Evolutionary conservation across 2,329 filamentous ascomycete species (phyloP).

Genomic region (Tothia fuscella): DNA sequence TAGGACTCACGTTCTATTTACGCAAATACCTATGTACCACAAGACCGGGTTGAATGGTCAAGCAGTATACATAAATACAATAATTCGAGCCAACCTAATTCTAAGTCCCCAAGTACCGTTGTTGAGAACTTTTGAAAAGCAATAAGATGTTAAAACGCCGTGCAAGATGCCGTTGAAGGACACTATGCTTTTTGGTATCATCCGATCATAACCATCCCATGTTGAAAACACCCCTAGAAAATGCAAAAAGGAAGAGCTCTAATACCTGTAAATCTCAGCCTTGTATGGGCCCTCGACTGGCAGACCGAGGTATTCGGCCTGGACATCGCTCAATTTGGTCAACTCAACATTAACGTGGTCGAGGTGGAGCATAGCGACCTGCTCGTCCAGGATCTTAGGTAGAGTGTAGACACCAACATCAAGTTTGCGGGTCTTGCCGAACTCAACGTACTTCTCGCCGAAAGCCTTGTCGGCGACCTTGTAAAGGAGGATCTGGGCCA

Average conservation of each 20-base stretch:
- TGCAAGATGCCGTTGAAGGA: constrained; percentile 49
- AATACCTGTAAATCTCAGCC: constrained; percentile 78
- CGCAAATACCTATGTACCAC: no score
- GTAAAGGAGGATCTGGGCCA: constrained; percentile 97
- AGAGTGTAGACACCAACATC: constrained; percentile 88
- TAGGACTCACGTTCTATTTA: no score
- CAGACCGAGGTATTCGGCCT: constrained; percentile 92
- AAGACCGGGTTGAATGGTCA: no score
- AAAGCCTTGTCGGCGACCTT: constrained; percentile 83
- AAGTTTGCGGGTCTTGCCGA: constrained; percentile 84
- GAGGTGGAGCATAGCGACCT: constrained; percentile 90
- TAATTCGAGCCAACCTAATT: no score
- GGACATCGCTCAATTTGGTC: constrained; percentile 68
- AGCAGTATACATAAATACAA: no score
- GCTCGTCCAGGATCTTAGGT: constrained; percentile 98
- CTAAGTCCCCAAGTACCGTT: no score
- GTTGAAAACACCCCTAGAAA: constrained; percentile 32
- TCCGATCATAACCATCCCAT: constrained; percentile 47
- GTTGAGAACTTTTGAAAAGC: constrained; percentile 8
- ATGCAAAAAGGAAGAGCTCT: constrained; percentile 33
- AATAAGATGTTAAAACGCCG: not conserved
- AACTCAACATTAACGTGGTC: constrained; percentile 91
- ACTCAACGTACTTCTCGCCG: constrained; percentile 90
- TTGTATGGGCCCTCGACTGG: constrained; percentile 86
- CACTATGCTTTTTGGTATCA: constrained; percentile 46